A percentile compares a stretch with the other conserved stretches of the same genome.
phyloP scores from a whole-genome alignment of 2,329 filamentous ascomycete genomes.

The Fonsecaea nubica region DNA sequence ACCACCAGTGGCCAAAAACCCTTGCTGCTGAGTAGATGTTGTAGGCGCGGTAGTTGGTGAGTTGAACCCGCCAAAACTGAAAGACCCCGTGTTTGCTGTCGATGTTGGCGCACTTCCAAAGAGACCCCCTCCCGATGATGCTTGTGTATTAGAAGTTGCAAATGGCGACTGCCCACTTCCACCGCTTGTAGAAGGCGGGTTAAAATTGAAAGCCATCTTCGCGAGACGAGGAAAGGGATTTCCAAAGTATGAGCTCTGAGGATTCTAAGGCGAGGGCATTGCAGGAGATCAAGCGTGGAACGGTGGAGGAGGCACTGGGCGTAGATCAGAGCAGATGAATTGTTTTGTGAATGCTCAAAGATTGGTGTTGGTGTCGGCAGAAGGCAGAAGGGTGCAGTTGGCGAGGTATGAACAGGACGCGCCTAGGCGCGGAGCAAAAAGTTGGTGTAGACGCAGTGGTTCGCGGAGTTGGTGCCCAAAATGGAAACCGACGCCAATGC shows the following conservation, averaged over 20 bases:
- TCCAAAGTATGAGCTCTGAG: neutral
- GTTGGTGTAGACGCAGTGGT: slow-evolving; percentile 9
- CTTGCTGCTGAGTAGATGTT: slow-evolving; percentile 8
- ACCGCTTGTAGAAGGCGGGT: slow-evolving; percentile 25
- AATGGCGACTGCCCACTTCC: slow-evolving; percentile 32
- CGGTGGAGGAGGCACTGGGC: neutral
- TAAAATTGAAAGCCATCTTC: slow-evolving; percentile 33
- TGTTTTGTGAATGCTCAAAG: neutral
- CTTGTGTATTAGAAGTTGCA: slow-evolving; percentile 32
- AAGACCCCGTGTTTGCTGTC: slow-evolving; percentile 25
- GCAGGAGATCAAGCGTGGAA: slow-evolving; percentile 1
- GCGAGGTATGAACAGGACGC: slow-evolving; percentile 35
- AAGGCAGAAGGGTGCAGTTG: neutral
- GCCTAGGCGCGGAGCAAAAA: slow-evolving; percentile 19
- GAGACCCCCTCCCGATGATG: slow-evolving; percentile 22
- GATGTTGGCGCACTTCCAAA: slow-evolving; percentile 34
- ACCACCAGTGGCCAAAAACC: slow-evolving; percentile 18
- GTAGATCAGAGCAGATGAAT: slow-evolving; percentile 3
- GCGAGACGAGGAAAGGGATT: slow-evolving; percentile 39
- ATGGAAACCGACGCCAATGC: slow-evolving; percentile 5
- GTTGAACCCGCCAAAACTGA: slow-evolving; percentile 28
- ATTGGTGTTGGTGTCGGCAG: neutral
- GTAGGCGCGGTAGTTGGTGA: slow-evolving; percentile 4
- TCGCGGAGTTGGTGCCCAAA: slow-evolving; percentile 5
- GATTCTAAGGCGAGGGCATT: slow-evolving; percentile 26